Evolutionary conservation across 805 yeast species (phyloP).

Genomic region (Candida golubevii): DNA sequence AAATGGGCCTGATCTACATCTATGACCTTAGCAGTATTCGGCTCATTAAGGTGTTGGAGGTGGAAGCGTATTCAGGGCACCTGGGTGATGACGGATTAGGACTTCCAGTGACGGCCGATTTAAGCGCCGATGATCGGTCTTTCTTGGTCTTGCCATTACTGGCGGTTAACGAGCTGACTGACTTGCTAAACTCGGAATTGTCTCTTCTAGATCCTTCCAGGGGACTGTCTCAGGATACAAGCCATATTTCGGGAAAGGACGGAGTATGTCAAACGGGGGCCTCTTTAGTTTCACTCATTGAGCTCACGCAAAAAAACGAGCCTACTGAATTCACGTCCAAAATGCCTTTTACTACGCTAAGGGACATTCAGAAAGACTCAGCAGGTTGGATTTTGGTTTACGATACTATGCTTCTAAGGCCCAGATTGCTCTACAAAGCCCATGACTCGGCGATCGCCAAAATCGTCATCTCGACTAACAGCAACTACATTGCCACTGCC

Average conservation of each 20-base stretch:
- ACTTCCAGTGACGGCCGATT: conserved; percentile 29
- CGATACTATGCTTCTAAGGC: conserved; percentile 32
- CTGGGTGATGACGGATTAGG: conserved; percentile 2
- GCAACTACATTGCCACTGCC: conserved; percentile 35
- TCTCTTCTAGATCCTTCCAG: not conserved
- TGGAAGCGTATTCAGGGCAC: conserved; percentile 11
- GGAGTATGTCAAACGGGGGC: not conserved
- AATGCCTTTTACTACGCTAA: conserved; percentile 18
- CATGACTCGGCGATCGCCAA: conserved; percentile 35
- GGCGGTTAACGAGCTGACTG: conserved; percentile 27
- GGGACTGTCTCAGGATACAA: conserved; percentile 8
- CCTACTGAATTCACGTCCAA: conserved; percentile 11
- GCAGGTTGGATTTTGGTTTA: conserved; percentile 39
- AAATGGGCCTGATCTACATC: conserved; percentile 73
- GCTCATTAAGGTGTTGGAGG: conserved; percentile 46
- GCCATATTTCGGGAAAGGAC: not conserved
- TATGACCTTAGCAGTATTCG: conserved; percentile 91
- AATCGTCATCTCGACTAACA: conserved; percentile 26
- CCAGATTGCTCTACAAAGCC: conserved; percentile 35
- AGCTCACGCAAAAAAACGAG: conserved; percentile 23
- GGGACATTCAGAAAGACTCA: conserved; percentile 26
- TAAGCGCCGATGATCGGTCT: conserved; percentile 35
- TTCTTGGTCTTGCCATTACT: conserved; percentile 33
- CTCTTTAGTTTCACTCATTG: conserved; percentile 16
- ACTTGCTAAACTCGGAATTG: conserved; percentile 23